Evolutionary conservation across 208 protist genomes (phyloP), one percentile per base, ranked within the genome.

Genomic region (Trypanosoma platydactyli): DNA sequence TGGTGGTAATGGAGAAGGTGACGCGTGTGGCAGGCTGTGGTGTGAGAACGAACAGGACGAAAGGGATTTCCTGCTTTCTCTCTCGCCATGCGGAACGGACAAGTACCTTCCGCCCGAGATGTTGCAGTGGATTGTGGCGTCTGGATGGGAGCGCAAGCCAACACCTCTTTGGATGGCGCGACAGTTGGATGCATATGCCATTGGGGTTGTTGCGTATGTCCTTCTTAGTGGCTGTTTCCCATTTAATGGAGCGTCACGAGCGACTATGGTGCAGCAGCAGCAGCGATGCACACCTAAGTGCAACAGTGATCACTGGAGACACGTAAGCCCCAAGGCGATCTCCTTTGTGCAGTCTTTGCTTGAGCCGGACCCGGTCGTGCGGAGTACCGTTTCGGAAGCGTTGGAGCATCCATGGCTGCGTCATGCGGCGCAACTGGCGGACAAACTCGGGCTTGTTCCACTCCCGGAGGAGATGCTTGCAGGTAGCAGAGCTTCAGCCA

Each of bases 161-260:
- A 84, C 78, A 4, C 73, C 83, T 25, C 65, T 89, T 7, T 55
- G 58, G 7, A 38, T 81, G 35, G 88, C 88, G 15, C 74, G 73
- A 33, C 61, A 89, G 30, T 66, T 92, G 57, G 88, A 94, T 67
- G 64, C 86, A 55, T 94, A 92, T 66, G 76, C 88, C 9, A 68
- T 90, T 48, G 88, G 88, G 44, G 80, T 90, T 56, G 80, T 94
- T 40, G 60, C 83, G 11, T 91, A 94, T 60, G 85, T 92, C 25
- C 60, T 94, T n/a, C 83, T 94, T 20, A 92, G 85, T 63, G 85
- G 85, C 20, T 86, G 79, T 68, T 94, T 92, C 35, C 88, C 88
- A n/a, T 92, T 86, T 52, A 91, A 92, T 57, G 82, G 75, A 15
- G 79, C 69, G 2, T 81, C 84, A 16, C 75, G 81, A 20, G 85